A percentile compares a stretch with the other conserved stretches of the same genome.
Conservation (phyloP, 306 rosid species). For the cucumber (Cucumis sativus) region Cucumber_9930_V3 NC_026657.2:8632001-8632500, state of each 20-base stretch:
- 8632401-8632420: constrained; percentile 52
- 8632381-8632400: constrained; percentile 62
- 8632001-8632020: constrained; percentile 55
- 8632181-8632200: constrained; percentile 80
- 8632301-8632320: constrained; percentile 59
- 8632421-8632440: constrained; percentile 45
- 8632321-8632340: constrained; percentile 80
- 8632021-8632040: constrained; percentile 33
- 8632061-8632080: constrained; percentile 55
- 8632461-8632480: constrained; percentile 65
- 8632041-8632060: constrained; percentile 31
- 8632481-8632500: constrained; percentile 60
- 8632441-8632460: constrained; percentile 61
- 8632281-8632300: constrained; percentile 54
- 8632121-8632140: constrained; percentile 46
- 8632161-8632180: constrained; percentile 47
- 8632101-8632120: constrained; percentile 64
- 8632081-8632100: constrained; percentile 72
- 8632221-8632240: constrained; percentile 39
- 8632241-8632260: constrained; percentile 28
- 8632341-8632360: constrained; percentile 37
- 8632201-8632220: constrained; percentile 44
- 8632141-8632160: constrained; percentile 37
- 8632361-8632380: constrained; percentile 55
- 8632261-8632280: constrained; percentile 45